These are phyloP conservation scores for Hemerocallis citrina DNA, from an alignment of 106 monocot species.

Conservation along the genomic window DNA sequence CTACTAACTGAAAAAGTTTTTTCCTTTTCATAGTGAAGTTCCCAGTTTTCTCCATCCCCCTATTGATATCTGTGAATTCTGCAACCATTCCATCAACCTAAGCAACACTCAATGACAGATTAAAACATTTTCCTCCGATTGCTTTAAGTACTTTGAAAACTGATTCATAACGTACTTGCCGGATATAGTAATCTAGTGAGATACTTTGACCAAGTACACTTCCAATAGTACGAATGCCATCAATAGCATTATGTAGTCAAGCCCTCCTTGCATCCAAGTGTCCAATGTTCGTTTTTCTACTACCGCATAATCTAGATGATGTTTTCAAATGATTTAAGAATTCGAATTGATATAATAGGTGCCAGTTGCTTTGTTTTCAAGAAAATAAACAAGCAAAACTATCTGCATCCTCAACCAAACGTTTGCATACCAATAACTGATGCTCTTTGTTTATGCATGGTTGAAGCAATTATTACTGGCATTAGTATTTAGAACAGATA, in stretches of 20 bases:
- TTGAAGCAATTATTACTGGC: no score
- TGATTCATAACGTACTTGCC: slow-evolving; percentile 37
- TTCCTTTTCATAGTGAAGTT: slow-evolving; percentile 73
- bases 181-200: slow-evolving; percentile 61
- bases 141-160: no score
- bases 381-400: neutral
- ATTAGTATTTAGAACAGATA: no score
- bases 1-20: slow-evolving; percentile 70
- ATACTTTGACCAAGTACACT: slow-evolving; percentile 81
- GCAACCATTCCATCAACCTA: slow-evolving; percentile 85
- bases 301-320: slow-evolving; percentile 67
- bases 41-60: slow-evolving; percentile 72
- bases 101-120: slow-evolving; percentile 3
- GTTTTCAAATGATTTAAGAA: slow-evolving; percentile 4
- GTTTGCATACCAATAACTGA: no score
- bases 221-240: slow-evolving; percentile 77
- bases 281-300: slow-evolving; percentile 57
- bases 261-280: slow-evolving; percentile 77
- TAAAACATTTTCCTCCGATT: neutral
- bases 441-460: no score
- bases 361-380: neutral
- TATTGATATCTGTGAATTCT: slow-evolving; percentile 74
- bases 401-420: neutral
- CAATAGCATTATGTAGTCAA: slow-evolving; percentile 69
- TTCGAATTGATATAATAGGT: neutral